Base-by-base conservation (phyloP, 2,329 filamentous ascomycete species). In the Cercospora sp. region DNA sequence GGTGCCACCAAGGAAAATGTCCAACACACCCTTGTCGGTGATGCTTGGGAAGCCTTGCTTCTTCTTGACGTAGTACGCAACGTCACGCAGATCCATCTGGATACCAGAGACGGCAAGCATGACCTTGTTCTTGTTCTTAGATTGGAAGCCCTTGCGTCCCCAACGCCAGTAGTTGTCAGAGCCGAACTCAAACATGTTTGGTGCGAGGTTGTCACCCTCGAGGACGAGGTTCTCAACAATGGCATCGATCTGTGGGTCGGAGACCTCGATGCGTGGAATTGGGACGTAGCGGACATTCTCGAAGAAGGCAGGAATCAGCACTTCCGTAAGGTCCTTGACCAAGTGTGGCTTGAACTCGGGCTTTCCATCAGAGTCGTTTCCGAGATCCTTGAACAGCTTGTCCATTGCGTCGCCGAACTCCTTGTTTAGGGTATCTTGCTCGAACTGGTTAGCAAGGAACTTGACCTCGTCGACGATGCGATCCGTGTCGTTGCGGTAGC, bases 151-250 rank as follows among this genome's bases (percentile, higher is more conserved):
- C 89, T 96, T 97, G 78, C 95, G 93, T 43, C 94, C 95, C 89
- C 91, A 97, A 73, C 92, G 90, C 87, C 94, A 93, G 84, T 95
- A 96, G 84, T 98, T 95, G 82, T 98, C 94, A 78, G 89, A 95
- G 68, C 89, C 88, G 70, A 98, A 86, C 80, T 99, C 94, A 45
- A 97, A 81, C 5, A 94, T 86, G 75, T 99, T 99, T 71, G 95
- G 95, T 82, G 94, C 93, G 74, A 99, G 89, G 82, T 99, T 99
- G 84, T 98, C 94, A 72, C 92, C 94, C 83, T 99, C 95, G 63
- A 99, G 87, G 57, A 97, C 91, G 10, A 99, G 84, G 80, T 99
- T 99, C 84, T 99, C 95, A 55, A 99, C 87, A 60, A 98, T 87
- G 60, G 90, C 90, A 80, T 99, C 95, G 62, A 97, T 85, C 85